These are phyloP conservation scores for Pseudohalonectria lignicola DNA, from an alignment of 2,329 filamentous ascomycete genomes.

Conservation along the genomic window DNA sequence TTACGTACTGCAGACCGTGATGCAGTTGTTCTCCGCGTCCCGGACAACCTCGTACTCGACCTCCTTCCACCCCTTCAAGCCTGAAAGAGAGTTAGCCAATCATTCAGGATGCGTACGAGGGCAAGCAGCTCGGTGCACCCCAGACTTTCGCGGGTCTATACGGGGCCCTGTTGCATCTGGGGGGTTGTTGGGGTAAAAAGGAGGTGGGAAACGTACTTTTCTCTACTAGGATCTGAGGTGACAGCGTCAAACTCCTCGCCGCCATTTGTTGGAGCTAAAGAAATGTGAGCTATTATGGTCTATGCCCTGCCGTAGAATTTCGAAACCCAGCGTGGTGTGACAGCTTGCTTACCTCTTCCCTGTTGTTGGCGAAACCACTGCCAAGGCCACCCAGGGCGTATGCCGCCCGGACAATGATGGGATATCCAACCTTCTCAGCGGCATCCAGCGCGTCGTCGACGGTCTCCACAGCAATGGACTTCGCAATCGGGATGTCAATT, in stretches of 20 bases:
- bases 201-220: constrained; percentile 42
- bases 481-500: constrained; percentile 94
- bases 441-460: constrained; percentile 87
- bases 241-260: constrained; percentile 82
- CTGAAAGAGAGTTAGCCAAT: not conserved
- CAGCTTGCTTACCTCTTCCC: constrained; percentile 79
- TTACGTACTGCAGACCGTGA: constrained; percentile 70
- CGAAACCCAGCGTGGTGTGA: too few relatives aligned
- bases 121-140: too few relatives aligned
- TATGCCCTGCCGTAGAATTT: too few relatives aligned
- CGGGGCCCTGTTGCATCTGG: too few relatives aligned
- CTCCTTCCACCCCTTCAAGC: constrained; percentile 42
- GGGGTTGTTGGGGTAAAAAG: too few relatives aligned
- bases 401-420: constrained; percentile 94
- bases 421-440: constrained; percentile 80
- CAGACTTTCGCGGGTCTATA: too few relatives aligned
- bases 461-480: constrained; percentile 86
- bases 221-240: constrained; percentile 94
- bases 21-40: constrained; percentile 93
- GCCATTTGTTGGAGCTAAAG: constrained; percentile 50
- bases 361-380: constrained; percentile 89
- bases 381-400: constrained; percentile 94
- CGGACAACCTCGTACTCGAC: constrained; percentile 98
- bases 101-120: too few relatives aligned
- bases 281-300: not conserved